A percentile compares a stretch with the other conserved stretches of the same genome.
These are phyloP conservation scores for Cornus suecica DNA, from an alignment of 148 eudicot genomes.

Conservation along the genomic window DNA sequence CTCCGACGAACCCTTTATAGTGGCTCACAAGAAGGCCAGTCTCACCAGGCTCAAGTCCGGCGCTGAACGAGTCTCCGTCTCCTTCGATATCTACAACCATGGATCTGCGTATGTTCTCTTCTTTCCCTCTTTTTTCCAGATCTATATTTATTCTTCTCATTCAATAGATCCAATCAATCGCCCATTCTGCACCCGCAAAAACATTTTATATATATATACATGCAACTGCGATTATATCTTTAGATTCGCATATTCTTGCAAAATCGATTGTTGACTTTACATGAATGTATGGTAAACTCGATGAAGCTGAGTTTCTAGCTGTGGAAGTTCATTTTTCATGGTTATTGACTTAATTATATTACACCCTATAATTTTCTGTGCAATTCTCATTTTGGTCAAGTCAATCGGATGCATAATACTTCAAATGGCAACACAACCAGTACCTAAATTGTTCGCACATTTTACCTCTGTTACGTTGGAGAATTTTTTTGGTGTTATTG, in stretches of 20 bases:
- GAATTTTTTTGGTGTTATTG: too few relatives aligned
- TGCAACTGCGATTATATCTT: background rate
- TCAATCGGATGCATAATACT: too few relatives aligned
- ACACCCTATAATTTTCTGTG: background rate
- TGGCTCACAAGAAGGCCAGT: constrained; percentile 85
- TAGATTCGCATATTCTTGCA: background rate
- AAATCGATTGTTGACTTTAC: background rate
- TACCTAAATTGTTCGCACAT: too few relatives aligned
- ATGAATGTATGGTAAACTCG: too few relatives aligned
- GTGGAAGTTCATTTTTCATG: background rate
- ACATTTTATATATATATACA: background rate
- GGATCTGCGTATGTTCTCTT: constrained; percentile 67
- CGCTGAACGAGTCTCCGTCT: constrained; percentile 67
- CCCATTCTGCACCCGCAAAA: background rate
- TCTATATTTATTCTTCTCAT: background rate
- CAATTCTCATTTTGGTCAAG: background rate
- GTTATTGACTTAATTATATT: background rate
- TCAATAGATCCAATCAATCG: background rate
- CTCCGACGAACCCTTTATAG: constrained; percentile 71
- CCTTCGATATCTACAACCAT: constrained; percentile 75
- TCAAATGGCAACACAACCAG: too few relatives aligned
- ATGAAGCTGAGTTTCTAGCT: background rate
- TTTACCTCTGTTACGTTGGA: too few relatives aligned
- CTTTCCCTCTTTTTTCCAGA: background rate
- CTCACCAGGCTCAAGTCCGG: constrained; percentile 77